Evolutionary conservation across 148 eudicot species (phyloP).

Genomic region (Heliamphora exappendiculata): DNA sequence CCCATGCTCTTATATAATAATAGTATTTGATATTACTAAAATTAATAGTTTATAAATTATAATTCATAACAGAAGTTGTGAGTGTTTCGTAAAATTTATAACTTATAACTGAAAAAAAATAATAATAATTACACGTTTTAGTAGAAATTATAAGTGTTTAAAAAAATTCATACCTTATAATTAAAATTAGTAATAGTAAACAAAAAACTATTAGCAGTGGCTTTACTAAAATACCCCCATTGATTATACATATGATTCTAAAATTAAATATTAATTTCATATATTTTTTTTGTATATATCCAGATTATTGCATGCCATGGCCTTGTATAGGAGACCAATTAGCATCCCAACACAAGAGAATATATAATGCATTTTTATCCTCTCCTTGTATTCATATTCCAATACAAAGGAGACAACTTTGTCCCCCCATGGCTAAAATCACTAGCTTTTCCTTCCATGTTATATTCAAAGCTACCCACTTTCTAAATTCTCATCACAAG

Average conservation of each 20-base stretch:
- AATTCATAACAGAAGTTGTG: too few relatives aligned
- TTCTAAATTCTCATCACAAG: constrained; percentile 18
- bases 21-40: too few relatives aligned
- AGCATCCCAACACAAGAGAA: constrained; percentile 12
- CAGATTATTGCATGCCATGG: background rate
- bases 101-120: too few relatives aligned
- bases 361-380: background rate
- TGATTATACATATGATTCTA: too few relatives aligned
- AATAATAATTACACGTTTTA: too few relatives aligned
- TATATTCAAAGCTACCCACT: constrained; percentile 10
- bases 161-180: too few relatives aligned
- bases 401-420: constrained; percentile 25
- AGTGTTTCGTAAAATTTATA: too few relatives aligned
- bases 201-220: too few relatives aligned
- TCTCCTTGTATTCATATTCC: constrained; percentile 24
- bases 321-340: constrained; percentile 15
- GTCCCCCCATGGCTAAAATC: constrained; percentile 20
- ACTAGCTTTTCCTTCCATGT: constrained; percentile 8
- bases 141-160: too few relatives aligned
- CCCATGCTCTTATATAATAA: constrained; percentile 13
- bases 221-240: too few relatives aligned
- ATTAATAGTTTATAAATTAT: too few relatives aligned
- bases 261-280: background rate
- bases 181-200: too few relatives aligned
- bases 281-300: background rate